Conservation (phyloP, 73 alveolate genomes). For the Durusdinium trenchii region DNA sequence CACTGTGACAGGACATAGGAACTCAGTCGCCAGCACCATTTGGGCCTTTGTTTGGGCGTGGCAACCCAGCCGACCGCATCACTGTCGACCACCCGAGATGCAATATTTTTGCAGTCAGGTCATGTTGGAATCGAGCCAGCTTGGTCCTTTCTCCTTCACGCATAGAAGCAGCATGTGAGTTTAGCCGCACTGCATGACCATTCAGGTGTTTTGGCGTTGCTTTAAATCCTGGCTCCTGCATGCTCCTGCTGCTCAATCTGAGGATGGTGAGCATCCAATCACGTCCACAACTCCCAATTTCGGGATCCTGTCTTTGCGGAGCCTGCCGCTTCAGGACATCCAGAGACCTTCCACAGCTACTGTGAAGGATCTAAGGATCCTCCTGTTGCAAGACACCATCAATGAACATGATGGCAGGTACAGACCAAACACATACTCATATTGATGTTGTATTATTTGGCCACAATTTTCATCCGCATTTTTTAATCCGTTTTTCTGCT, state of each 20-base stretch:
- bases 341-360: not conserved
- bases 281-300: conserved; percentile 21
- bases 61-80: not conserved
- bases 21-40: conserved; percentile 82
- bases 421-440: no score
- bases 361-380: not conserved
- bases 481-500: no score
- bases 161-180: no score
- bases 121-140: not conserved
- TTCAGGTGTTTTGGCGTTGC: no score
- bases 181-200: no score
- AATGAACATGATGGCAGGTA: no score
- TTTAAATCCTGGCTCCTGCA: no score
- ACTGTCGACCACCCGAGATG: not conserved
- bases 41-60: conserved; percentile 60
- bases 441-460: no score
- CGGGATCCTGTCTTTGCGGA: conserved; percentile 86
- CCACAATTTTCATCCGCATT: no score
- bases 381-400: not conserved
- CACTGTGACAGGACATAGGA: conserved; percentile 25
- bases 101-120: not conserved
- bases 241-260: no score
- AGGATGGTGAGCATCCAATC: not conserved
- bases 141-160: not conserved
- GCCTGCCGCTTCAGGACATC: conserved; percentile 71